These are phyloP conservation scores for Botrytis porri DNA, from an alignment of 2,329 filamentous ascomycete species.

Conservation along the genomic window DNA sequence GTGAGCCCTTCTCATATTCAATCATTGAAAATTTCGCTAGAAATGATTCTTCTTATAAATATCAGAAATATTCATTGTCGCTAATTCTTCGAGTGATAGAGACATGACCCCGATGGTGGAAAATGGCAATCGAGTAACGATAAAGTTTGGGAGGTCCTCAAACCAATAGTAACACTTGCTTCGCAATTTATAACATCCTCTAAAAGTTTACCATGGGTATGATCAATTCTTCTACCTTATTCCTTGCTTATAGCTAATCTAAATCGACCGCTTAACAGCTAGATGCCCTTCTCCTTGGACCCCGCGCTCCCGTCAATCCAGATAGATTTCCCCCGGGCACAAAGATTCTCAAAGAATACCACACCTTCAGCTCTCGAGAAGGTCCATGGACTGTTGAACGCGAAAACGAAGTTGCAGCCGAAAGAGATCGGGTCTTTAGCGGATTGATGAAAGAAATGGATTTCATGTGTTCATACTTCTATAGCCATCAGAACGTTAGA, in stretches of 20 bases:
- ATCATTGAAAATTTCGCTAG: not conserved
- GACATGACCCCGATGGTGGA: not conserved
- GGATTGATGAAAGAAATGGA: constrained; percentile 6
- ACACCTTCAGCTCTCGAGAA: not conserved
- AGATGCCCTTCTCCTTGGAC: constrained; percentile 3
- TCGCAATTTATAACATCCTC: not conserved
- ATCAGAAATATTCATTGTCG: not conserved
- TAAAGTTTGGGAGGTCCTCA: not conserved
- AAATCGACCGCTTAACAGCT: not conserved
- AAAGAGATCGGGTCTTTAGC: not conserved
- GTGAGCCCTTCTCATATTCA: not conserved
- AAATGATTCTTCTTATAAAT: too few relatives aligned
- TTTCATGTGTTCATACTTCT: constrained; percentile 1
- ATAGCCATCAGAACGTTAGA: not conserved
- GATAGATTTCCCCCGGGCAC: not conserved
- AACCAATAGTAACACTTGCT: not conserved
- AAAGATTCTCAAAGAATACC: not conserved
- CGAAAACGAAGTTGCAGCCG: not conserved
- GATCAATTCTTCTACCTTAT: not conserved
- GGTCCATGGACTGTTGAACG: not conserved
- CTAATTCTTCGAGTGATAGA: not conserved
- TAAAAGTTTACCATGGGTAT: constrained; percentile 7
- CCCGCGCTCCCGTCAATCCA: not conserved
- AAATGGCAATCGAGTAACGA: constrained; percentile 14
- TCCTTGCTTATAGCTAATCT: not conserved